Base-by-base conservation (phyloP, 768 basidiomycete species). In the Macrolepiota fuliginosa region DNA sequence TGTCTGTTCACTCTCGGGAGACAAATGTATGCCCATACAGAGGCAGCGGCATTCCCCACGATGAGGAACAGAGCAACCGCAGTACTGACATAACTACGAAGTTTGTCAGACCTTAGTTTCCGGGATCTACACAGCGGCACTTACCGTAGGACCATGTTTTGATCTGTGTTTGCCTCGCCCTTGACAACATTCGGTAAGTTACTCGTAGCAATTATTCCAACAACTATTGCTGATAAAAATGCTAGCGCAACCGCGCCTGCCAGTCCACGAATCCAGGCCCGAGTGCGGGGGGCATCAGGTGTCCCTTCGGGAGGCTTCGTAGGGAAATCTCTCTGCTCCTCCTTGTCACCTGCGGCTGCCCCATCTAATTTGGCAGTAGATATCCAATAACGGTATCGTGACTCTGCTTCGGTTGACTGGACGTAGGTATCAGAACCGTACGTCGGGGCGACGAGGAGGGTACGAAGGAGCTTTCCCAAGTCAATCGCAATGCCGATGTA, bases 291-390 rank as follows among this genome's bases (percentile, higher is more conserved):
- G 37, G 70, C 64, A 62, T 79, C 79, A 1, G 68, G 72, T 0
- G 71, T 73, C 45, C 67, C 70, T 19, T 68, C 66, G 0, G 74
- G 74, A 22, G 64, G 65, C 15, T 15, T 62, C 62, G 65, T 67
- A 4, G 65, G 32, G 4, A 67, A 68, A 17, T 57, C 68, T 62
- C 74, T 72, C 47, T 78, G 76, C 62, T 69, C 69, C 9, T 72
- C 70, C 46, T 76, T 70, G 10, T 70, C 69, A 19, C 77, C 71
- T 52, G 69, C 76, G 3, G 76, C 77, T 42, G 74, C 24, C 2
- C 64, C 74, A 69, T 29, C 69, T 72, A 45, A 69, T 40, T 68
- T 77, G 73, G 66, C 69, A 61, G 60, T 76, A 73, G 25, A 64
- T 69, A 13, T 58, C 54, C n/a, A 74, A 39, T 35, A 51, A 15